Conservation (phyloP, 345 rosid species). For the Ailanthus altissimus region DNA sequence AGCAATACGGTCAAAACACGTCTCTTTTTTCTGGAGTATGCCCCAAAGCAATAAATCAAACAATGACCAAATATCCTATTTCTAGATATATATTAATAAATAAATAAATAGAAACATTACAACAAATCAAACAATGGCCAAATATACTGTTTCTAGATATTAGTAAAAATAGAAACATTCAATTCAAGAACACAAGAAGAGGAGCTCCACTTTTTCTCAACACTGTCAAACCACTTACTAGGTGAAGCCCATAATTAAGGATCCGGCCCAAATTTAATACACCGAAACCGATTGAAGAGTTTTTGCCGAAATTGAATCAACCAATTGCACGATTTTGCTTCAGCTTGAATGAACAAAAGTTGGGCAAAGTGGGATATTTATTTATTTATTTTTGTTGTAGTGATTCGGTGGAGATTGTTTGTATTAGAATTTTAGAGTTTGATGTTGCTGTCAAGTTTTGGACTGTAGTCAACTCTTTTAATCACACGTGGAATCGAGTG, state of each 20-base stretch:
- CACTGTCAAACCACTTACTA: neutral
- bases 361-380: neutral
- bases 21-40: constrained; percentile 15
- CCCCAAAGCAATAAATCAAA: neutral
- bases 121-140: neutral
- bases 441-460: neutral
- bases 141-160: neutral
- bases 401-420: constrained; percentile 23
- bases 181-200: neutral
- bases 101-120: constrained; percentile 7
- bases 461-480: constrained; percentile 20
- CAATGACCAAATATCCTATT: neutral
- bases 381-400: neutral
- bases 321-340: neutral
- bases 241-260: neutral
- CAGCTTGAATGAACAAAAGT: neutral
- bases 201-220: neutral
- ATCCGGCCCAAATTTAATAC: neutral
- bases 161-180: constrained; percentile 17
- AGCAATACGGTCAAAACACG: constrained; percentile 28
- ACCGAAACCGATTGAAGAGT: neutral
- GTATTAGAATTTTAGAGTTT: no score
- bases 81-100: neutral
- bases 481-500: neutral
- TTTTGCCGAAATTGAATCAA: neutral